Conservation (phyloP, 495 filamentous ascomycete genomes). For the Aspergillus sclerotiicarbonarius region DNA sequence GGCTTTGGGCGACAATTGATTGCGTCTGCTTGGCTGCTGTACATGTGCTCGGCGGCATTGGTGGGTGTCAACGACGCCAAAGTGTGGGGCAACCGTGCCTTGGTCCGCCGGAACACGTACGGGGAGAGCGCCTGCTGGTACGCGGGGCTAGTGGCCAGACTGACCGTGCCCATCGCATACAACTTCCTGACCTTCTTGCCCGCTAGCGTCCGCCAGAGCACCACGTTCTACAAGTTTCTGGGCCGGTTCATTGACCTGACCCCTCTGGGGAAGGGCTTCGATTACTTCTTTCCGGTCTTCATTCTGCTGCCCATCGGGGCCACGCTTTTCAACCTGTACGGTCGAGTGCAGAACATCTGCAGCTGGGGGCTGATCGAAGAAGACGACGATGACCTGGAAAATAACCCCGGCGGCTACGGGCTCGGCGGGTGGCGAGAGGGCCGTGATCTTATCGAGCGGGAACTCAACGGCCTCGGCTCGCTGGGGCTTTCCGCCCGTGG, state of each 20-base stretch:
- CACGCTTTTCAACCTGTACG: conserved; percentile 83
- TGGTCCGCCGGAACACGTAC: conserved; percentile 88
- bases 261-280: conserved; percentile 77
- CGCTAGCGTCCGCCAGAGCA: conserved; percentile 59
- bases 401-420: conserved; percentile 62
- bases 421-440: conserved; percentile 92
- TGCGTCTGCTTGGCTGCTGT: conserved; percentile 83
- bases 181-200: conserved; percentile 92
- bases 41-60: conserved; percentile 86
- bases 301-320: conserved; percentile 81
- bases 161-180: conserved; percentile 89
- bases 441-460: conserved; percentile 87
- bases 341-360: conserved; percentile 69
- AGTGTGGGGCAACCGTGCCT: conserved; percentile 89
- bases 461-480: conserved; percentile 65
- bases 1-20: conserved; percentile 82
- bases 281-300: conserved; percentile 82
- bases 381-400: conserved; percentile 70
- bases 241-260: conserved; percentile 83
- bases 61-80: conserved; percentile 84
- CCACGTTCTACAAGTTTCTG: conserved; percentile 83
- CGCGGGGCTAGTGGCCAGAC: conserved; percentile 79
- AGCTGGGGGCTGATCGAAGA: conserved; percentile 76
- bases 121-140: conserved; percentile 94
- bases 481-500: conserved; percentile 44